phyloP scores from a whole-genome alignment of 371 early-diverging fungal genomes.

The Capillidium heterosporum region DNA sequence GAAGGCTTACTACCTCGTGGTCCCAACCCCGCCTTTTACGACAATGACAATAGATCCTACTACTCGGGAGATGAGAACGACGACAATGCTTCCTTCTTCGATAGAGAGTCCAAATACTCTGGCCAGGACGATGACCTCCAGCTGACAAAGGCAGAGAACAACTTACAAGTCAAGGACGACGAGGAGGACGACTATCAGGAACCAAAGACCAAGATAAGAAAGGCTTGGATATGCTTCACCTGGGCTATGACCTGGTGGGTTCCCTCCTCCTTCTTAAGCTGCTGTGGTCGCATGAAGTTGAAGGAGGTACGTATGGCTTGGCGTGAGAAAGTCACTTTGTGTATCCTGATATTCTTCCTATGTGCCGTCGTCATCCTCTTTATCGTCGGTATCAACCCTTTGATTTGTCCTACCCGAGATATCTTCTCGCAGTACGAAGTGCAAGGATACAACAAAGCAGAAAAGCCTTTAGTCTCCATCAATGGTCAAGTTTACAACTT shows the following conservation, averaged over 20 bases:
- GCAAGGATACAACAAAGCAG: slow-evolving; percentile 17
- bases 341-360: slow-evolving; percentile 63
- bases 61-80: slow-evolving; percentile 4
- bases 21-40: background rate
- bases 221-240: slow-evolving; percentile 53
- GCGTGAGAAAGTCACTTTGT: slow-evolving; percentile 91
- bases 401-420: slow-evolving; percentile 64
- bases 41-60: background rate
- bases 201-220: slow-evolving; percentile 32
- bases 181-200: slow-evolving; percentile 14
- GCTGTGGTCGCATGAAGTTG: slow-evolving; percentile 59
- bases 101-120: background rate
- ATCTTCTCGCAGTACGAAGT: slow-evolving; percentile 35
- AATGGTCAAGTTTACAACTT: slow-evolving; percentile 61
- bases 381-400: slow-evolving; percentile 66
- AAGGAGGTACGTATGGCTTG: slow-evolving; percentile 86
- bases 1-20: slow-evolving; percentile 10
- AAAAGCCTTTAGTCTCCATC: slow-evolving; percentile 35
- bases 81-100: background rate
- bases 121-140: background rate
- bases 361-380: slow-evolving; percentile 73
- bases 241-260: slow-evolving; percentile 58
- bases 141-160: background rate
- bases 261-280: slow-evolving; percentile 31
- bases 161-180: background rate